Percentiles rank a stretch among this genome's conserved stretches.
Conservation (phyloP, 306 rosid genomes). For the Sphenostylis stenocarpa region DNA sequence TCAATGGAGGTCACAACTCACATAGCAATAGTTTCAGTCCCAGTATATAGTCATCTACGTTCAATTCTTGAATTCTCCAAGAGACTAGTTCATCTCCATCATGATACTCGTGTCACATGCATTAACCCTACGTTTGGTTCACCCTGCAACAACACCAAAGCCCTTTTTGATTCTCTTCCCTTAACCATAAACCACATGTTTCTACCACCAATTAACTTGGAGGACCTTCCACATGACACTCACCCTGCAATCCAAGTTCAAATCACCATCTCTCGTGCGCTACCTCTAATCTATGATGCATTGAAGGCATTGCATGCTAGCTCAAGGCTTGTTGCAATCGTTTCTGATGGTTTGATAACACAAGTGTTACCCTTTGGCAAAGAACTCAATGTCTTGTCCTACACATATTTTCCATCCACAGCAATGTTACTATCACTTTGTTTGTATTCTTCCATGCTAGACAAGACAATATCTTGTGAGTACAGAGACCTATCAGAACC, state of each 20-base stretch:
- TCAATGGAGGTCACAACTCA: constrained; percentile 33
- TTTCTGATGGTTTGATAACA: constrained; percentile 35
- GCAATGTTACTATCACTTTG: constrained; percentile 41
- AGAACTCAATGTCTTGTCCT: constrained; percentile 20
- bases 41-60: constrained; percentile 39
- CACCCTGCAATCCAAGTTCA: constrained; percentile 21
- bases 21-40: constrained; percentile 42
- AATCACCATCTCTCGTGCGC: constrained; percentile 11
- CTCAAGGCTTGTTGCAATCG: constrained; percentile 14
- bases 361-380: constrained; percentile 27
- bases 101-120: constrained; percentile 35
- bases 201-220: constrained; percentile 27
- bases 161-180: constrained; percentile 39
- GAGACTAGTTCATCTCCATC: constrained; percentile 19
- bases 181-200: constrained; percentile 22
- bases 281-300: constrained; percentile 25
- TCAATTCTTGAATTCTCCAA: constrained; percentile 41
- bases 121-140: constrained; percentile 41
- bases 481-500: constrained; percentile 33
- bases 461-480: constrained; percentile 33
- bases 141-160: constrained; percentile 19
- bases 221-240: constrained; percentile 2
- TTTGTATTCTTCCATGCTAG: constrained; percentile 33
- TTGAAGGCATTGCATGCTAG: constrained; percentile 1
- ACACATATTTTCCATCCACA: constrained; percentile 43